These are phyloP conservation scores for Lachnellula occidentalis DNA, from an alignment of 2,329 filamentous ascomycete species.

Conservation along the genomic window DNA sequence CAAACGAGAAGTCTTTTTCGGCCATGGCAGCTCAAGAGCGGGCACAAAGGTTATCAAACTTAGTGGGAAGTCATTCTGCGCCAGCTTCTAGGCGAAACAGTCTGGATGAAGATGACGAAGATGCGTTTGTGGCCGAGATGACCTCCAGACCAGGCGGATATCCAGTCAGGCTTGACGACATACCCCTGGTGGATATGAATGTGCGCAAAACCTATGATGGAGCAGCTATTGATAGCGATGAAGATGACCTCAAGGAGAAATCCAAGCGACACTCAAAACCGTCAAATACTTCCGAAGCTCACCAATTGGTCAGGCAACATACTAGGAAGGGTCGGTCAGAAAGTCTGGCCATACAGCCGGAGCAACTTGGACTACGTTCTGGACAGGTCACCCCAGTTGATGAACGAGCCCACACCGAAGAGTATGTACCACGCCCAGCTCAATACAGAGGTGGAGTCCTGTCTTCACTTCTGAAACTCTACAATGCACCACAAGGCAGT, in stretches of 20 bases:
- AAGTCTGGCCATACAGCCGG: conserved; percentile 1
- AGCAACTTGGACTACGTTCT: conserved; percentile 30
- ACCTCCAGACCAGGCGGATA: conserved; percentile 7
- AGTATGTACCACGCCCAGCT: conserved; percentile 61
- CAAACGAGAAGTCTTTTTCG: conserved; percentile 28
- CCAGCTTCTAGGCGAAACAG: conserved; percentile 29
- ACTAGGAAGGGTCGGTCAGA: conserved; percentile 28
- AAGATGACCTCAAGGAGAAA: conserved; percentile 16
- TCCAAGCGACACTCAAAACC: conserved; percentile 13
- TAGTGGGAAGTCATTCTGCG: conserved; percentile 29
- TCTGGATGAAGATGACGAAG: conserved; percentile 24
- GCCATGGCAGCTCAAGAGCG: conserved; percentile 29
- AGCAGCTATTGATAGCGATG: conserved; percentile 21
- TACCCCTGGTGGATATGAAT: conserved; percentile 29
- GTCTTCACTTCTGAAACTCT: conserved; percentile 65
- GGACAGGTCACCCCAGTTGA: conserved; percentile 40
- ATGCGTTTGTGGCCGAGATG: conserved; percentile 5
- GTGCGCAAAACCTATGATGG: conserved; percentile 22
- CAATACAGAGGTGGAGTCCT: conserved; percentile 71
- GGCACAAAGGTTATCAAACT: conserved; percentile 27
- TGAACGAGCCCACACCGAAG: conserved; percentile 44
- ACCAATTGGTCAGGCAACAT: conserved; percentile 38
- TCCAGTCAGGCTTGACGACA: conserved; percentile 29
- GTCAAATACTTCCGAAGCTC: conserved; percentile 36
- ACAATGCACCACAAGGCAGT: conserved; percentile 44